Conservation (phyloP, 2,329 filamentous ascomycete genomes). For the Verticillium dahliae region DNA sequence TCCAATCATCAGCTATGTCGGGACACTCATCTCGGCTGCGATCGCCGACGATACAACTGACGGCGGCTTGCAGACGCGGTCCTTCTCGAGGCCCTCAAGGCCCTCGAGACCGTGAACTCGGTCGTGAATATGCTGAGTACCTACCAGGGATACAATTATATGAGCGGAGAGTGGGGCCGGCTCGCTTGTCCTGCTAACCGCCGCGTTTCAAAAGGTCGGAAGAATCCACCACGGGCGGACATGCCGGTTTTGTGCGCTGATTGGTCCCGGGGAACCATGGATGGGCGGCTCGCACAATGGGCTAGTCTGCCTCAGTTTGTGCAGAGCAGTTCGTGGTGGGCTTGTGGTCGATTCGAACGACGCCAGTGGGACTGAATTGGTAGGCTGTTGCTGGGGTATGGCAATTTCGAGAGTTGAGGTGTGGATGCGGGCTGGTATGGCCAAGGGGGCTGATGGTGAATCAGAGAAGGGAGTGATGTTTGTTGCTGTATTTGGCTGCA, state of each 20-base stretch:
- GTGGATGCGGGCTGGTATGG: background rate
- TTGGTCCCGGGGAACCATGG: constrained; percentile 2
- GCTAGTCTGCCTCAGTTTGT: background rate
- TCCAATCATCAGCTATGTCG: background rate
- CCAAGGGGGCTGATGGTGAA: background rate
- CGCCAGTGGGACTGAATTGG: background rate
- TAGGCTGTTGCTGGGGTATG: background rate
- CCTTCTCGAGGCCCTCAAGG: background rate
- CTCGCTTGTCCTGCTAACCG: background rate
- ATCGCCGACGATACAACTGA: background rate
- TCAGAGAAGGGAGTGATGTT: background rate
- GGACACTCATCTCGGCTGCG: background rate
- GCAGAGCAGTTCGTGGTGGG: background rate
- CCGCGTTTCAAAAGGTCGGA: background rate
- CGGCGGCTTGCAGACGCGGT: too few species aligned
- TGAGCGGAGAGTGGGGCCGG: background rate
- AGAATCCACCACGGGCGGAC: constrained; percentile 2
- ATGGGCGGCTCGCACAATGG: constrained; percentile 6
- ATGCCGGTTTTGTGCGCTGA: constrained; percentile 3
- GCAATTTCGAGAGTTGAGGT: background rate
- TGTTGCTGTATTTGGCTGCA: constrained; percentile 1
- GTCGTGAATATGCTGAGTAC: too few species aligned
- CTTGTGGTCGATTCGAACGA: background rate
- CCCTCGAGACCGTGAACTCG: too few species aligned
- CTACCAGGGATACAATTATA: too few species aligned